phyloP scores from a whole-genome alignment of 176 grass and related monocot genomes.

The Urochloa ruziziensis region DNA sequence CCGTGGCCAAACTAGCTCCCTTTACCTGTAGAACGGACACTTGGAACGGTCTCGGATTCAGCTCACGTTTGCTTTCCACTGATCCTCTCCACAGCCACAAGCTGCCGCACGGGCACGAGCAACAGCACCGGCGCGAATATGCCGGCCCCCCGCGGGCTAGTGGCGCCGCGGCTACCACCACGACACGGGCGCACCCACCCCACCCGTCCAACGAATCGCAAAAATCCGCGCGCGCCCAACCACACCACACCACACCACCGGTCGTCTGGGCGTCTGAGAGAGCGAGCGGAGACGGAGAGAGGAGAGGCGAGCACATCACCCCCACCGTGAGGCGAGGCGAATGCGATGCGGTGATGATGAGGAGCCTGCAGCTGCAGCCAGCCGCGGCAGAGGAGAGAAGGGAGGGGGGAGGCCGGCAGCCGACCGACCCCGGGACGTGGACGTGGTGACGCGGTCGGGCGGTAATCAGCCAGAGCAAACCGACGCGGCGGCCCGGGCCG shows the following conservation, averaged over 20 bases:
- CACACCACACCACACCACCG: not conserved
- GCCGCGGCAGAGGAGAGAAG: not conserved
- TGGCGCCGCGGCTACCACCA: constrained; percentile 1
- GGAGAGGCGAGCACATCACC: too few species aligned
- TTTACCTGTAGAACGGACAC: too few species aligned
- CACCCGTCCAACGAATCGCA: not conserved
- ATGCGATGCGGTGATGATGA: not conserved
- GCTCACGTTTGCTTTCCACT: not conserved
- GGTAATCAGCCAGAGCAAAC: constrained; percentile 15
- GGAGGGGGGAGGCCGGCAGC: not conserved
- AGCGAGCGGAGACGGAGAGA: not conserved
- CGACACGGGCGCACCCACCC: not conserved
- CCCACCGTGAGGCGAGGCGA: too few species aligned
- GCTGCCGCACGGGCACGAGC: too few species aligned
- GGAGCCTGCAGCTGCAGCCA: not conserved
- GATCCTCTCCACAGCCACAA: not conserved
- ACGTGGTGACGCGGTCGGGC: constrained; percentile 42
- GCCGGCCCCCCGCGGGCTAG: constrained; percentile 5
- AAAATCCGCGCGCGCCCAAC: constrained; percentile 15
- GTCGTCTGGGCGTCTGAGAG: too few species aligned
- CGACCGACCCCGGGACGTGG: constrained; percentile 30
- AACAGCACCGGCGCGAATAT: constrained; percentile 7
- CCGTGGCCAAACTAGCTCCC: too few species aligned
- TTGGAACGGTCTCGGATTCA: not conserved
- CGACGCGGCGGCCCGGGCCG: constrained; percentile 43